A percentile compares a stretch with the other conserved stretches of the same genome.
Evolutionary conservation across 371 early-diverging fungal species (phyloP).

Genomic region (Syncephalastrum sp.): DNA sequence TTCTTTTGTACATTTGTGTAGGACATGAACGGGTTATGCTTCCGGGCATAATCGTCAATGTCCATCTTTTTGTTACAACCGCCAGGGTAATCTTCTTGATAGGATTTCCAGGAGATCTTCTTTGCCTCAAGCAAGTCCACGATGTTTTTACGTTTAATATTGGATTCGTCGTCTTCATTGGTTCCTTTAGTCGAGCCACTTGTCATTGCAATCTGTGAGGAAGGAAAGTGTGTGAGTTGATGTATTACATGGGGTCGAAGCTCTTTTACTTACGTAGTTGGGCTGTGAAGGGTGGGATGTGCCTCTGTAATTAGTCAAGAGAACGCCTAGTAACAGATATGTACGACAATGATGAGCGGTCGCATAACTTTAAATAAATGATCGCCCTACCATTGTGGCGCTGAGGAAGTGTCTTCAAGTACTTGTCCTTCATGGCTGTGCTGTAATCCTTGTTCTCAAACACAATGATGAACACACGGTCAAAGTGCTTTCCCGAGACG

Average conservation of each 20-base stretch:
- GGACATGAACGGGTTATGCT: conserved; percentile 64
- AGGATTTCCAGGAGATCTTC: conserved; percentile 64
- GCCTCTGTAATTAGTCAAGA: conserved; percentile 37
- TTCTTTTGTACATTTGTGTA: conserved; percentile 48
- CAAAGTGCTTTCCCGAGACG: conserved; percentile 36
- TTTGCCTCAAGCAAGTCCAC: conserved; percentile 67
- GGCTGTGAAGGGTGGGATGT: conserved; percentile 44
- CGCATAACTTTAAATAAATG: neutral
- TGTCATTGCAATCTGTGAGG: conserved; percentile 32
- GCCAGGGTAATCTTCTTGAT: conserved; percentile 63
- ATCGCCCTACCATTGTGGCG: conserved; percentile 20
- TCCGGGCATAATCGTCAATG: conserved; percentile 42
- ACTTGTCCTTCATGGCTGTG: conserved; percentile 36
- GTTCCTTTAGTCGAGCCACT: conserved; percentile 51
- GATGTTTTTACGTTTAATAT: conserved; percentile 39
- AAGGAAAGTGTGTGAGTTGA: no score
- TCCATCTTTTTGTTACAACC: conserved; percentile 30
- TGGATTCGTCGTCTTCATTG: conserved; percentile 36
- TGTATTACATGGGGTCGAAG: no score
- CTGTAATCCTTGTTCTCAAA: conserved; percentile 51
- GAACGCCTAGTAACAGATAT: conserved; percentile 20
- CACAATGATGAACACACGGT: conserved; percentile 46
- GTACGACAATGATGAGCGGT: neutral
- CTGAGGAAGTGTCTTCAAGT: conserved; percentile 22
- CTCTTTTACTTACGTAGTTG: conserved; percentile 31